These are phyloP conservation scores for Cytospora piceae DNA, from an alignment of 2,329 filamentous ascomycete species.

Conservation along the genomic window DNA sequence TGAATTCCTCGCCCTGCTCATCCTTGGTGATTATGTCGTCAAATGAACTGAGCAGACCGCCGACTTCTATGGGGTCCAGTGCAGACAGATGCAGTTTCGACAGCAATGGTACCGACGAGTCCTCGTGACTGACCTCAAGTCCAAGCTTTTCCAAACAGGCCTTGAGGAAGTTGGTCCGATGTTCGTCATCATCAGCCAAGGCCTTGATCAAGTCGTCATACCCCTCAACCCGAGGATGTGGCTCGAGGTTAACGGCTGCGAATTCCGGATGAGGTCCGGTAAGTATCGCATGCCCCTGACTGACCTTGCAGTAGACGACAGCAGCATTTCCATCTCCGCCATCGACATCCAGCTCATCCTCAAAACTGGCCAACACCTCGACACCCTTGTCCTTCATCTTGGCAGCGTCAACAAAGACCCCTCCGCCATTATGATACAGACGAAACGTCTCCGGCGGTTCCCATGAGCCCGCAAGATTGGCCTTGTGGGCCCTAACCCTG, in stretches of 20 bases:
- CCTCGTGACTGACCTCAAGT: slow-evolving; percentile 73
- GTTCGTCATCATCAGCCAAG: slow-evolving; percentile 69
- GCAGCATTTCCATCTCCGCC: slow-evolving; percentile 75
- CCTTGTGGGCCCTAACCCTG: slow-evolving; percentile 65
- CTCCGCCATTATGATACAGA: slow-evolving; percentile 93
- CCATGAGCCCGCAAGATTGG: slow-evolving; percentile 54
- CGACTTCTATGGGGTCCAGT: slow-evolving; percentile 65
- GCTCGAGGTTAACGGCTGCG: slow-evolving; percentile 75
- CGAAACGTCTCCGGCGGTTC: slow-evolving; percentile 65
- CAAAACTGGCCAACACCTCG: slow-evolving; percentile 81
- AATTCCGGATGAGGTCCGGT: slow-evolving; percentile 97
- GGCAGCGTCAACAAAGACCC: slow-evolving; percentile 83
- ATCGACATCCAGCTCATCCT: slow-evolving; percentile 74
- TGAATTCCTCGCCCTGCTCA: slow-evolving; percentile 65
- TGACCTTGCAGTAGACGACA: slow-evolving; percentile 80
- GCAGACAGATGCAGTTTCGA: slow-evolving; percentile 84
- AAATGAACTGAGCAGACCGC: slow-evolving; percentile 68
- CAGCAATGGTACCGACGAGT: slow-evolving; percentile 73
- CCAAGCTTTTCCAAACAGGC: slow-evolving; percentile 80
- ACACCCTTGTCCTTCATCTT: slow-evolving; percentile 66
- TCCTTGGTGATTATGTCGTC: slow-evolving; percentile 69
- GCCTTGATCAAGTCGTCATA: slow-evolving; percentile 72
- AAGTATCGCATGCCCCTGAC: slow-evolving; percentile 76
- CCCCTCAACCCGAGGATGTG: slow-evolving; percentile 65
- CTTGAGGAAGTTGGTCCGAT: slow-evolving; percentile 75